phyloP scores from a whole-genome alignment of 176 grass and related monocot species.

The Alloteropsis semialata region DNA sequence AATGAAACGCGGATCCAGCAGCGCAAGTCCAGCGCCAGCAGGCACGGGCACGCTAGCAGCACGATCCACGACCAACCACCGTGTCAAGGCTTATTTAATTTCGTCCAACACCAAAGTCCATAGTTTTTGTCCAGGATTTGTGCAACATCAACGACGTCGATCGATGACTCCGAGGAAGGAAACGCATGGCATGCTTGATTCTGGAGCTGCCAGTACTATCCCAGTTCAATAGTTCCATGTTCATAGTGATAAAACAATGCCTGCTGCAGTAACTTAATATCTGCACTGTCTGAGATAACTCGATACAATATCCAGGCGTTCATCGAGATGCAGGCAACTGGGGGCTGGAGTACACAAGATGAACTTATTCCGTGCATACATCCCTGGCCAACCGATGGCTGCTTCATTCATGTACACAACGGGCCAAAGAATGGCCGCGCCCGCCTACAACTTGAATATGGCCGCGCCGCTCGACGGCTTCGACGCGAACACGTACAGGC shows the following conservation, averaged over 20 bases:
- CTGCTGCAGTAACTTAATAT: neutral
- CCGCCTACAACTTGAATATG: conserved; percentile 66
- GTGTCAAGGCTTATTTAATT: too few relatives aligned
- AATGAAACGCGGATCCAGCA: too few relatives aligned
- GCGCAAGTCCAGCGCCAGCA: too few relatives aligned
- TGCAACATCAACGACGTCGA: too few relatives aligned
- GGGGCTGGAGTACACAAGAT: neutral
- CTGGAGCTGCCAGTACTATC: too few relatives aligned
- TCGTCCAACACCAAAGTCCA: too few relatives aligned
- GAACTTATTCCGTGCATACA: neutral
- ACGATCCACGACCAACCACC: too few relatives aligned
- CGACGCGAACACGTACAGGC: conserved; percentile 80
- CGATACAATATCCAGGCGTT: neutral
- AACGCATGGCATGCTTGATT: too few relatives aligned
- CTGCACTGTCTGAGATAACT: neutral
- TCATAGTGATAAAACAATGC: too few relatives aligned
- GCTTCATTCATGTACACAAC: conserved; percentile 8
- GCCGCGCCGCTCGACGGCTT: conserved; percentile 96
- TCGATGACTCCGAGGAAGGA: too few relatives aligned
- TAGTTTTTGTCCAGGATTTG: too few relatives aligned
- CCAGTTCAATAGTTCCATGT: neutral
- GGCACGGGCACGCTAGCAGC: too few relatives aligned
- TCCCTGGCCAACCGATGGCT: neutral
- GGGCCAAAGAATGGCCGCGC: neutral
- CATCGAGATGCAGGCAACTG: neutral